Evolutionary conservation across 2,329 filamentous ascomycete species (phyloP).

Genomic region (Coniochaeta sp.): DNA sequence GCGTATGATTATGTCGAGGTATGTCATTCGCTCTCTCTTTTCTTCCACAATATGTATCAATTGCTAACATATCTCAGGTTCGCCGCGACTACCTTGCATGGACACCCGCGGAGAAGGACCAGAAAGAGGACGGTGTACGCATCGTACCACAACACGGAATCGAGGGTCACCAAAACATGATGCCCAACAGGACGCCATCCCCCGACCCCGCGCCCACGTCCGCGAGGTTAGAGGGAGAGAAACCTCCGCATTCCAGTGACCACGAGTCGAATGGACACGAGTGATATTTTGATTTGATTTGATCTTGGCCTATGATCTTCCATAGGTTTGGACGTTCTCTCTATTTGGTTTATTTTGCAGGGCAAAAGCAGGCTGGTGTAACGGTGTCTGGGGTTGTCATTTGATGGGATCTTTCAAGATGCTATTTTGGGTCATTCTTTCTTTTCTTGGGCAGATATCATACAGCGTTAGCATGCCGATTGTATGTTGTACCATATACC

Average conservation of each 20-base stretch:
- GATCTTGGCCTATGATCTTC: not conserved
- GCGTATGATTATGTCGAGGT: constrained; percentile 85
- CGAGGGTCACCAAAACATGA: constrained; percentile 59
- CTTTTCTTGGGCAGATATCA: not conserved
- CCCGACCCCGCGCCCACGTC: not conserved
- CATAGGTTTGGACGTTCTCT: not conserved
- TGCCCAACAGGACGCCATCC: constrained; percentile 1
- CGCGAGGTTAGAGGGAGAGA: constrained; percentile 4
- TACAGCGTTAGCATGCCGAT: not conserved
- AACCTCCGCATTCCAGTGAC: not conserved
- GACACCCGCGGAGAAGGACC: constrained; percentile 68
- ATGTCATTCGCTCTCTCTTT: constrained; percentile 4
- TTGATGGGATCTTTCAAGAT: not conserved
- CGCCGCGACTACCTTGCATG: constrained; percentile 82
- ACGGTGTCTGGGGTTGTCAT: not conserved
- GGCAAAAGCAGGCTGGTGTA: constrained; percentile 2
- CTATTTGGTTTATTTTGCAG: not conserved
- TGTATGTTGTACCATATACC: constrained; percentile 2
- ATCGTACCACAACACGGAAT: constrained; percentile 67
- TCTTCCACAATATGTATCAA: not conserved
- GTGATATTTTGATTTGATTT: not conserved
- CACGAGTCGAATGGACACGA: not conserved
- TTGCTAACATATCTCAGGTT: constrained; percentile 27
- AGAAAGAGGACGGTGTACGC: constrained; percentile 48
- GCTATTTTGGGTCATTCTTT: not conserved